A percentile compares a stretch with the other conserved stretches of the same genome.
Evolutionary conservation across 805 yeast species (phyloP).

Genomic region (Wickerhamomyces bovis): DNA sequence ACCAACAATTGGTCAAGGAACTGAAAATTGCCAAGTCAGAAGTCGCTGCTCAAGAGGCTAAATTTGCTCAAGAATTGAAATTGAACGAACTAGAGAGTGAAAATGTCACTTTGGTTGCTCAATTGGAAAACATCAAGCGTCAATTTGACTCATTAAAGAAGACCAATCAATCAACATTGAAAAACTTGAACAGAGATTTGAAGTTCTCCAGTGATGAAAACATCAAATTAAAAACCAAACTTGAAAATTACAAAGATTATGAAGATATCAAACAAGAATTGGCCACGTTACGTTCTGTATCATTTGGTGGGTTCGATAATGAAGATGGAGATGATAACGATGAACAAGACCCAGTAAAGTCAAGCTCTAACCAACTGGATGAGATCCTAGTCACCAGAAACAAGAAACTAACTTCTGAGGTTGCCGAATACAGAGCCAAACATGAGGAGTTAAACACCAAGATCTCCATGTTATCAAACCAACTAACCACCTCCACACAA

Average conservation of each 20-base stretch:
- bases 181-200: slow-evolving; percentile 27
- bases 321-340: slow-evolving; percentile 24
- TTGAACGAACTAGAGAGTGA: slow-evolving; percentile 59
- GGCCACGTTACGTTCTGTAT: slow-evolving; percentile 63
- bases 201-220: slow-evolving; percentile 42
- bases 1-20: slow-evolving; percentile 65
- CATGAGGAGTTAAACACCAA: slow-evolving; percentile 40
- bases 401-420: slow-evolving; percentile 63
- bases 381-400: slow-evolving; percentile 63
- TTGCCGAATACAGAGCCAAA: slow-evolving; percentile 59
- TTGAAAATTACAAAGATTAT: slow-evolving; percentile 58
- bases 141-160: slow-evolving; percentile 25
- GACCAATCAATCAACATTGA: slow-evolving; percentile 10
- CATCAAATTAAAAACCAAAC: slow-evolving; percentile 40
- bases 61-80: slow-evolving; percentile 35
- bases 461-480: slow-evolving; percentile 34
- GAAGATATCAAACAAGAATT: slow-evolving; percentile 77
- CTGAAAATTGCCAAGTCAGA: slow-evolving; percentile 46
- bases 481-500: slow-evolving; percentile 27
- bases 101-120: slow-evolving; percentile 55
- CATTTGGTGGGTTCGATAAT: slow-evolving; percentile 52
- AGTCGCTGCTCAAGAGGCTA: slow-evolving; percentile 36
- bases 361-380: slow-evolving; percentile 34
- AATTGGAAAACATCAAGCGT: slow-evolving; percentile 44
- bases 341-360: slow-evolving; percentile 19